Conservation (phyloP, 208 protist genomes). For the Leishmania amazonensis region DNA sequence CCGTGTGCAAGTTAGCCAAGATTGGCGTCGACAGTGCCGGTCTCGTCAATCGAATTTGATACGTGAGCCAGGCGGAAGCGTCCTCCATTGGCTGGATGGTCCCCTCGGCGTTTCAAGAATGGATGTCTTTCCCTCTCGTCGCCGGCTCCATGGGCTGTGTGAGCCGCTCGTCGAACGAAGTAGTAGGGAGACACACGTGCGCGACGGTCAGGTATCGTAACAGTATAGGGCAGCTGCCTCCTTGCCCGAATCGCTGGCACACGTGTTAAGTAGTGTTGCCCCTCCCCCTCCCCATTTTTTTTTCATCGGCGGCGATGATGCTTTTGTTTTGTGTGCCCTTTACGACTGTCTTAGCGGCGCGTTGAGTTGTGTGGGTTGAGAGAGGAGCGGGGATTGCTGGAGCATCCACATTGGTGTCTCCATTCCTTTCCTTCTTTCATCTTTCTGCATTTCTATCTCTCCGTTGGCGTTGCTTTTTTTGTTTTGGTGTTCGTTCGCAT, state of each 20-base stretch:
- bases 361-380: not conserved
- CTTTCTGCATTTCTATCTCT: not conserved
- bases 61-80: not conserved
- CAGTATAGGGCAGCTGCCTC: not conserved
- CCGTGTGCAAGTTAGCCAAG: constrained; percentile 70
- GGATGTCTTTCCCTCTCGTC: not conserved
- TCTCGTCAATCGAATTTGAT: constrained; percentile 46
- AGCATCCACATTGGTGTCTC: not conserved
- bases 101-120: not conserved
- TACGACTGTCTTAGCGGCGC: not conserved
- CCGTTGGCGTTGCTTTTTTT: not conserved
- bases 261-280: not conserved
- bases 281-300: not conserved
- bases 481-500: not conserved
- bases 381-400: not conserved
- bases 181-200: not conserved
- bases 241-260: not conserved
- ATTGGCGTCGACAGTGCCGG: constrained; percentile 75
- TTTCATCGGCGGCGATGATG: not conserved
- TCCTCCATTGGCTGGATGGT: not conserved
- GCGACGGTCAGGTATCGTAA: not conserved
- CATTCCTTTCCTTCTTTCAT: too few species aligned
- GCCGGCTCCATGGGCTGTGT: constrained; percentile 8
- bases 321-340: not conserved
- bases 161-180: not conserved